Evolutionary conservation across 2,329 filamentous ascomycete species (phyloP).

Genomic region (Paracamarosporium sp.): DNA sequence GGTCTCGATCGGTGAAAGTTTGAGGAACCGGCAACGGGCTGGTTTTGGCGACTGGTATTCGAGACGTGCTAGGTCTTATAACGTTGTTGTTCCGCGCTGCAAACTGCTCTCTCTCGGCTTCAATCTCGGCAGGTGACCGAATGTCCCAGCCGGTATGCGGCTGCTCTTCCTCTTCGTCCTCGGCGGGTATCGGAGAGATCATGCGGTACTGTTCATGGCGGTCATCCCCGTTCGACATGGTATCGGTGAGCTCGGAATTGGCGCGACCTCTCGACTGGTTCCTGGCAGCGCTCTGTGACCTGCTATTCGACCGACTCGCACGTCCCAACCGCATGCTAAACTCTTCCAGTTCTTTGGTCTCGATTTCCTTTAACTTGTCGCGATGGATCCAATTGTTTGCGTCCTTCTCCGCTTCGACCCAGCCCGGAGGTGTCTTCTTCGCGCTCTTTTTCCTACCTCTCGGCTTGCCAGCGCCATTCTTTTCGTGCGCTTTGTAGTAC

Average conservation of each 20-base stretch:
- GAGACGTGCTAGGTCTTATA: slow-evolving; percentile 65
- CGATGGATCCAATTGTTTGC: slow-evolving; percentile 84
- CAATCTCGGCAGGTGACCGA: slow-evolving; percentile 78
- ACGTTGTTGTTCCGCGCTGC: slow-evolving; percentile 58
- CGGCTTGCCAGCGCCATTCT: slow-evolving; percentile 11
- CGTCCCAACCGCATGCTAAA: slow-evolving; percentile 70
- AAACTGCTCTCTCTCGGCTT: slow-evolving; percentile 57
- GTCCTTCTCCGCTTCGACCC: slow-evolving; percentile 50
- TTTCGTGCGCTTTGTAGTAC: slow-evolving; percentile 44
- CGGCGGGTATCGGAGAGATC: slow-evolving; percentile 49
- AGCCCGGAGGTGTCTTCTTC: slow-evolving; percentile 23
- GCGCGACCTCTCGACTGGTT: slow-evolving; percentile 36
- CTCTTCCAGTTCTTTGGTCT: slow-evolving; percentile 80
- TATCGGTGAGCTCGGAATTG: slow-evolving; percentile 38
- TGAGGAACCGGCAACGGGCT: slow-evolving; percentile 79
- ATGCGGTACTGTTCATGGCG: slow-evolving; percentile 34
- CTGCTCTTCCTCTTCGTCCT: slow-evolving; percentile 49
- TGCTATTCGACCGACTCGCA: slow-evolving; percentile 45
- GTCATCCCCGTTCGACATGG: slow-evolving; percentile 32
- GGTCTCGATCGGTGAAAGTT: slow-evolving; percentile 76
- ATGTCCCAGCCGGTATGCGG: slow-evolving; percentile 68
- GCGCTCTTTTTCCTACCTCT: slow-evolving; percentile 35
- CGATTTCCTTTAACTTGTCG: slow-evolving; percentile 82
- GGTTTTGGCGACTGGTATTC: slow-evolving; percentile 83
- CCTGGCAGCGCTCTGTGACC: slow-evolving; percentile 38